These are phyloP conservation scores for Atractiella rhizophila DNA, from an alignment of 768 basidiomycete species.

Conservation along the genomic window DNA sequence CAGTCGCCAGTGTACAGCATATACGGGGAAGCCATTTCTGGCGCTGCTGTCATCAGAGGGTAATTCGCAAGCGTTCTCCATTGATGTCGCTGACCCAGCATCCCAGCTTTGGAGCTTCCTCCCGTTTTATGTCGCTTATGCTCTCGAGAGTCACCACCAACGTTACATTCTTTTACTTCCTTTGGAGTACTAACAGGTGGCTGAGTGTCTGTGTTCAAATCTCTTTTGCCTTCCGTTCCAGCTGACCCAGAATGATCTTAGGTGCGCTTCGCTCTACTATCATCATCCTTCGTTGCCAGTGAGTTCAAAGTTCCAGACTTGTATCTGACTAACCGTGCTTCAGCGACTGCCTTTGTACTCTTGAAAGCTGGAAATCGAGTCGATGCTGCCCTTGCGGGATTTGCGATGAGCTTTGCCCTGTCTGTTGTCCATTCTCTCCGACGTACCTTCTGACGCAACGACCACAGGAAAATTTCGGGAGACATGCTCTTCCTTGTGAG, in stretches of 20 bases:
- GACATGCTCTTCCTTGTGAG: slow-evolving; percentile 15
- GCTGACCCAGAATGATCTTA: too few relatives aligned
- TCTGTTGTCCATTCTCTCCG: slow-evolving; percentile 5
- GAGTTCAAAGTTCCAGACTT: too few relatives aligned
- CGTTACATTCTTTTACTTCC: slow-evolving; percentile 13
- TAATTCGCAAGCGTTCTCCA: too few relatives aligned
- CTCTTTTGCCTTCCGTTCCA: too few relatives aligned
- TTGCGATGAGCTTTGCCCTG: slow-evolving; percentile 8
- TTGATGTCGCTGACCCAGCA: too few relatives aligned
- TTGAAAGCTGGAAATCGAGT: slow-evolving; percentile 10
- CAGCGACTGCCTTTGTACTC: slow-evolving; percentile 10
- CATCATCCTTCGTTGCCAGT: slow-evolving; percentile 10
- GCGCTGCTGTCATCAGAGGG: slow-evolving; percentile 18
- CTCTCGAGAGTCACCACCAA: slow-evolving; percentile 14
- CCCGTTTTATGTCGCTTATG: slow-evolving; percentile 12
- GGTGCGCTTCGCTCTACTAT: slow-evolving; percentile 14
- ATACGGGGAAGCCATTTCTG: slow-evolving; percentile 18
- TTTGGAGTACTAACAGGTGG: slow-evolving; percentile 15
- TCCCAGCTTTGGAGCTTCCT: too few relatives aligned
- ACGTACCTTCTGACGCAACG: slow-evolving; percentile 10
- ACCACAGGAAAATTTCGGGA: slow-evolving; percentile 12
- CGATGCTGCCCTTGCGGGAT: slow-evolving; percentile 12
- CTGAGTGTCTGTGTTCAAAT: too few relatives aligned
- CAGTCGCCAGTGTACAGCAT: slow-evolving; percentile 19
- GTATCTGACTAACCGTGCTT: too few relatives aligned